These are phyloP conservation scores for Sonneratia caseolaris DNA, from an alignment of 345 rosid species.

Conservation along the genomic window DNA sequence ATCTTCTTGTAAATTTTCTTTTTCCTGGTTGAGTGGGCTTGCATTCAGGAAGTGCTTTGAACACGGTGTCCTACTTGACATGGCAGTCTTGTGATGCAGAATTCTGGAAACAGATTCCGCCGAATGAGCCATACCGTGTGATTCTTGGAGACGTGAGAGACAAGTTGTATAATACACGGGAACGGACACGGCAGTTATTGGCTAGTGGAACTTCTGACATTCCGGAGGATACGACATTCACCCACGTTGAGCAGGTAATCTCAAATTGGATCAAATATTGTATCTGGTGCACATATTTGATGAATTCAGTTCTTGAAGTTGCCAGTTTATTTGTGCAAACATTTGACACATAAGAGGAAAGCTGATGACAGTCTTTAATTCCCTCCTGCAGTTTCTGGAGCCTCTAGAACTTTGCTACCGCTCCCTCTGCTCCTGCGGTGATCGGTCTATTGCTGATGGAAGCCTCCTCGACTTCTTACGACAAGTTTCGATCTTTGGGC, in stretches of 20 bases:
- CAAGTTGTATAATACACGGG: slow-evolving; percentile 82
- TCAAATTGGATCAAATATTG: background rate
- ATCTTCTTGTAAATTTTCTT: background rate
- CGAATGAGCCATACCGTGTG: slow-evolving; percentile 88
- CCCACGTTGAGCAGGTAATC: slow-evolving; percentile 64
- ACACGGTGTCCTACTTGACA: slow-evolving; percentile 20
- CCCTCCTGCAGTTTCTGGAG: slow-evolving; percentile 56
- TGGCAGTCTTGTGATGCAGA: slow-evolving; percentile 35
- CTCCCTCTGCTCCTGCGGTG: slow-evolving; percentile 79
- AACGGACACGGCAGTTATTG: slow-evolving; percentile 77
- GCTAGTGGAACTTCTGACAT: slow-evolving; percentile 71
- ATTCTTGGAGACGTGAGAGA: slow-evolving; percentile 93
- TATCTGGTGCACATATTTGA: no score
- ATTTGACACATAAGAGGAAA: background rate
- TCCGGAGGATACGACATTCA: slow-evolving; percentile 66
- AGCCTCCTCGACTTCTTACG: slow-evolving; percentile 92
- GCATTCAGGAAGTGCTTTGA: slow-evolving; percentile 25
- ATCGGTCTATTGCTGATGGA: slow-evolving; percentile 89
- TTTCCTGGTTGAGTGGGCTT: no score
- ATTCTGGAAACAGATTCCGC: slow-evolving; percentile 87
- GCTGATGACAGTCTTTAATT: background rate
- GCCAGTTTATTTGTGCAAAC: no score
- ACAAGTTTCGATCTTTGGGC: slow-evolving; percentile 95
- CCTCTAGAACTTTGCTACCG: slow-evolving; percentile 96
- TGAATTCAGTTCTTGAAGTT: no score